Conservation (phyloP, 352 stramenopile species). For the Phytophthora nicotianae region DNA sequence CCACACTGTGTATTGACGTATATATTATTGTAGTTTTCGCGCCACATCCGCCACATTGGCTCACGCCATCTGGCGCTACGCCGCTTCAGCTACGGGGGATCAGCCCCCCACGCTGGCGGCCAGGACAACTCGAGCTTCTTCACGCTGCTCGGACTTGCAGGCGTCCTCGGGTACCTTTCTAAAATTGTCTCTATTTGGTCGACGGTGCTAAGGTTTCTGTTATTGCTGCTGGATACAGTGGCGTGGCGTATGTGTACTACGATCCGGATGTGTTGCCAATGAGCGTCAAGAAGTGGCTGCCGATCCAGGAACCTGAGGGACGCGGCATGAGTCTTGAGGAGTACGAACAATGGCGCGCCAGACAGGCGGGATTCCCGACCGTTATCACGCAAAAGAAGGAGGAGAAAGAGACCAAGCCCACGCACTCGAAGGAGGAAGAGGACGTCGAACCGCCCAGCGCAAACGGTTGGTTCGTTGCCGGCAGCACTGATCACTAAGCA, state of each 20-base stretch:
- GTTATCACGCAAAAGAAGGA: conserved; percentile 42
- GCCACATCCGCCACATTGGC: conserved; percentile 46
- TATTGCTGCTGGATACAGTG: conserved; percentile 39
- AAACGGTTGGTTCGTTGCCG: conserved; percentile 39
- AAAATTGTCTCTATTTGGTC: not conserved
- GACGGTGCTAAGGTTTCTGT: conserved; percentile 2
- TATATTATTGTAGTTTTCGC: conserved; percentile 28
- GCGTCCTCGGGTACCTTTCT: conserved; percentile 57
- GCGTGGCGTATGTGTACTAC: conserved; percentile 84
- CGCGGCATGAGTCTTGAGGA: conserved; percentile 88
- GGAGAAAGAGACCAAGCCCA: conserved; percentile 23
- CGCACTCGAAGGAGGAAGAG: conserved; percentile 45
- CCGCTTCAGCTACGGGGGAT: conserved; percentile 65
- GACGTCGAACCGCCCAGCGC: conserved; percentile 39
- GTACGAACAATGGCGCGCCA: conserved; percentile 85
- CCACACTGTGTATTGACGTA: too few species aligned
- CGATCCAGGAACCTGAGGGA: conserved; percentile 81
- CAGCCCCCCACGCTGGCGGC: conserved; percentile 58
- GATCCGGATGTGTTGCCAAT: conserved; percentile 81
- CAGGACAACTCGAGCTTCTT: conserved; percentile 87
- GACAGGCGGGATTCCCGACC: conserved; percentile 60
- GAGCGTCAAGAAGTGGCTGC: conserved; percentile 77
- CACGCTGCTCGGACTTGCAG: conserved; percentile 68
- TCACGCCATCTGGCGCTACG: conserved; percentile 38
- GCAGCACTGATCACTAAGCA: conserved; percentile 7